These are phyloP conservation scores for Xerophyta viscosa DNA, from an alignment of 106 monocot genomes.

Conservation along the genomic window DNA sequence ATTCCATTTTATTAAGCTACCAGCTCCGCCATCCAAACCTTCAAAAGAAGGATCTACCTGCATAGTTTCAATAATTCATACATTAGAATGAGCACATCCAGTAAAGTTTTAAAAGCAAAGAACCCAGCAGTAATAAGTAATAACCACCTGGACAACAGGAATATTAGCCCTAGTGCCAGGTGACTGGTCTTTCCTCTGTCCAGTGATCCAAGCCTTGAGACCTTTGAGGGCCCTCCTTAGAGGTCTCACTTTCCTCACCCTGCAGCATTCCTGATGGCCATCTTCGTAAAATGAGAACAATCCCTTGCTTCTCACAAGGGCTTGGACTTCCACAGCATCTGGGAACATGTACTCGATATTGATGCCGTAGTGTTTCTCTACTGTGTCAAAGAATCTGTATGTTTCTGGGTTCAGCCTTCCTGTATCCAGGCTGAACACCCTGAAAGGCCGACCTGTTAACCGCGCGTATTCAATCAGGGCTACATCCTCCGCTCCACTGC, in stretches of 20 bases:
- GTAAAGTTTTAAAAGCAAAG: neutral
- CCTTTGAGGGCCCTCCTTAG: conserved; percentile 78
- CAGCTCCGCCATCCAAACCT: conserved; percentile 72
- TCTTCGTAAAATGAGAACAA: conserved; percentile 97
- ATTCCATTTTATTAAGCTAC: conserved; percentile 96
- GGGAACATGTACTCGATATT: conserved; percentile 96
- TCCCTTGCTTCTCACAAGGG: conserved; percentile 77
- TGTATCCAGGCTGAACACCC: conserved; percentile 95
- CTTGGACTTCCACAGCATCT: conserved; percentile 78
- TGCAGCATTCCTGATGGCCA: conserved; percentile 96
- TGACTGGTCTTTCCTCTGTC: conserved; percentile 90
- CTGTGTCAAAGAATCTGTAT: conserved; percentile 60
- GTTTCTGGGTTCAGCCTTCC: conserved; percentile 92
- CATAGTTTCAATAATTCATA: no score
- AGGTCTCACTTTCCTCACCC: conserved; percentile 79
- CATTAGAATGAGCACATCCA: no score
- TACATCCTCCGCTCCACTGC: conserved; percentile 97
- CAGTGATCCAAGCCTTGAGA: conserved; percentile 90
- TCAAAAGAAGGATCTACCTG: conserved; percentile 89
- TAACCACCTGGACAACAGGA: conserved; percentile 77
- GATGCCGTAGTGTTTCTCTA: conserved; percentile 85
- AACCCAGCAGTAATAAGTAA: neutral
- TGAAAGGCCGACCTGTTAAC: conserved; percentile 78
- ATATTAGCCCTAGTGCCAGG: conserved; percentile 78
- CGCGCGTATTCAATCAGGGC: conserved; percentile 81